Base-by-base conservation (phyloP, 805 yeast genomes). In the Tetrapisispora phaffii region DNA sequence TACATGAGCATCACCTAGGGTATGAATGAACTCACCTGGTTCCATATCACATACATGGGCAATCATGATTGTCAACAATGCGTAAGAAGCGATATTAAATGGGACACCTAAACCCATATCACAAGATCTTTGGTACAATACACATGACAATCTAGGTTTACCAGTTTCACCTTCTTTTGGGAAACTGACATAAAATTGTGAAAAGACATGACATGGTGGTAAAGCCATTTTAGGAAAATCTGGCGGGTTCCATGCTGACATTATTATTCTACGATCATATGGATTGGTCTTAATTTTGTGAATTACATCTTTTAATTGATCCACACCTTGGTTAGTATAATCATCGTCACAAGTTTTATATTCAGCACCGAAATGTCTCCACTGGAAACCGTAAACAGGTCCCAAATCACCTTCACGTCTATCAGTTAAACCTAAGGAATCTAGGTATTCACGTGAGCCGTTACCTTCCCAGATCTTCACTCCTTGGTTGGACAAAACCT, bases 21-120 rank as follows among this genome's bases (percentile, higher is more conserved):
- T 88, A 60, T 93, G 97, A 45, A 90, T 77, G 55, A 93, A 87
- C 55, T 89, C 97, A 35, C 97, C 97, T 49, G 96, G 83, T 53
- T 88, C 95, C 85, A 89, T 81, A 52, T 78, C 95, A 37, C 88
- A 88, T n/a, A 93, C 83, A 50, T 85, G 86, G 2, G 99, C 98
- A 51, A 93, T 83, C 97, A 93, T 90, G 55, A 77, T 82, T 1
- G 97, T 89, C 49, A 93, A 72, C 44, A 93, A 70, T 0, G 98
- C 95, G 61, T 93, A 93, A 0, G 97, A 87, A 0, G 99, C 98
- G 58, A 93, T 93, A 62, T 93, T 93, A 66, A 93, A 93, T 0
- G 99, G 99, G 20, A 93, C 97, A 13, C 99, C 99, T n/a, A 93
- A 75, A 0, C 99, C 99, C 96, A 93, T 89, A 60, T 93, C 99